These are phyloP conservation scores for Eimeria acervulina DNA, from an alignment of 169 alveolate genomes.

Conservation along the genomic window DNA sequence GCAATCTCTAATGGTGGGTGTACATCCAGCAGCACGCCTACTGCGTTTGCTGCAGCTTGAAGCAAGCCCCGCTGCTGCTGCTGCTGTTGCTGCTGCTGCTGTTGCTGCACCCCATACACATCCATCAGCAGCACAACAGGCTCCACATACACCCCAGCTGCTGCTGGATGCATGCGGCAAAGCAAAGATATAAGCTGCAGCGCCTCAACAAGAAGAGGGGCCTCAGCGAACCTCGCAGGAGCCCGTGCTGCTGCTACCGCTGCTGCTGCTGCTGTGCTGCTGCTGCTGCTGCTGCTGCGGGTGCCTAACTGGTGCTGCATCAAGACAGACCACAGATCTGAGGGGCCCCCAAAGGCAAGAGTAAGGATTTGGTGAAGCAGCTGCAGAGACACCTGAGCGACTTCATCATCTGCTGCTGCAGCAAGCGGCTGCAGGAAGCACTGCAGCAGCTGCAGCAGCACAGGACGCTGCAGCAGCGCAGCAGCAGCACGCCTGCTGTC, in stretches of 20 bases:
- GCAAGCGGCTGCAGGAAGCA: slow-evolving; percentile 59
- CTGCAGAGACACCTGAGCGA: slow-evolving; percentile 70
- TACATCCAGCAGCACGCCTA: slow-evolving; percentile 46
- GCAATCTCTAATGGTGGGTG: slow-evolving; percentile 56
- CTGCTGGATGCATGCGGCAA: slow-evolving; percentile 35
- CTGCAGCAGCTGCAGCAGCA: slow-evolving; percentile 41
- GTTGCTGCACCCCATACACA: slow-evolving; percentile 55
- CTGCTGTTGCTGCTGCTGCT: slow-evolving; percentile 71
- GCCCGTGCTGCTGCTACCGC: slow-evolving; percentile 37
- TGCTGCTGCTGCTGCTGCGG: slow-evolving; percentile 76
- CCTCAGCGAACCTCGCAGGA: background rate
- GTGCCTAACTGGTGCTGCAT: slow-evolving; percentile 35
- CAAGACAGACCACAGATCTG: slow-evolving; percentile 37
- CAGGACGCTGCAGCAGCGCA: slow-evolving; percentile 58
- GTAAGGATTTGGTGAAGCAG: slow-evolving; percentile 73
- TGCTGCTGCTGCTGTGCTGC: slow-evolving; percentile 45
- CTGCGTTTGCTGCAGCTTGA: slow-evolving; percentile 77
- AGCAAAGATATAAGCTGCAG: background rate
- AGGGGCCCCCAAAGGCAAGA: slow-evolving; percentile 55
- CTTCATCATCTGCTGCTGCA: slow-evolving; percentile 53
- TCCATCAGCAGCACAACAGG: slow-evolving; percentile 61
- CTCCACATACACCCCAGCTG: slow-evolving; percentile 9
- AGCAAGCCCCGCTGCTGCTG: slow-evolving; percentile 59
- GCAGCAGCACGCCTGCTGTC: slow-evolving; percentile 77
- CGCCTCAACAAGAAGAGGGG: slow-evolving; percentile 21